phyloP scores from a whole-genome alignment of 2,329 filamentous ascomycete species.

The Venturiaceae sp. region DNA sequence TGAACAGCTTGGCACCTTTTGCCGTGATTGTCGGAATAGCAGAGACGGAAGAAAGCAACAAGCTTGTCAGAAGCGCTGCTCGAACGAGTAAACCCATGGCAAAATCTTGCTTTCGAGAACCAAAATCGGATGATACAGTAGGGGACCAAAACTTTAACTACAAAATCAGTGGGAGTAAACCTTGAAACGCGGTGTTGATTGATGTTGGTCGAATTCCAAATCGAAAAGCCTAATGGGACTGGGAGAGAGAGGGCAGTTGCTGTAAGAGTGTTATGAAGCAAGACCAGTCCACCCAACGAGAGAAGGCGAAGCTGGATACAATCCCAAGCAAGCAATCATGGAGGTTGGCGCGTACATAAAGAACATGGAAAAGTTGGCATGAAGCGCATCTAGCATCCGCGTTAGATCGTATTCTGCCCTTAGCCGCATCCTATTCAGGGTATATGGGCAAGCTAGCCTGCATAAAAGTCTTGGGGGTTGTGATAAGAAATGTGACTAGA shows the following conservation, averaged over 20 bases:
- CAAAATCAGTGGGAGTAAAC: background rate
- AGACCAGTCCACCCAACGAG: background rate
- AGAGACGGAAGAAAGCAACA: constrained; percentile 22
- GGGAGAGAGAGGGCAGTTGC: background rate
- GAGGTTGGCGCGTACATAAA: background rate
- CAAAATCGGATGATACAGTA: background rate
- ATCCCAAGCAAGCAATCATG: background rate
- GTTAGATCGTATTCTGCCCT: background rate
- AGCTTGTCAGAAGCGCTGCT: background rate
- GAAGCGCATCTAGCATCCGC: background rate
- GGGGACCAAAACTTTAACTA: background rate
- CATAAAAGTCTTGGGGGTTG: background rate
- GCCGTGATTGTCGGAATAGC: constrained; percentile 45
- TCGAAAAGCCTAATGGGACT: background rate
- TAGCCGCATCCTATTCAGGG: background rate
- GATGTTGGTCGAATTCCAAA: background rate
- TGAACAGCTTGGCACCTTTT: constrained; percentile 78
- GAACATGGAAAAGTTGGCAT: background rate
- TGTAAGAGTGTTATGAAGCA: background rate
- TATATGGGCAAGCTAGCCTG: background rate
- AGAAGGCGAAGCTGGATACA: background rate
- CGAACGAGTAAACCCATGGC: background rate
- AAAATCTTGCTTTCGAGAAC: background rate
- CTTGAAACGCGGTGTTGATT: background rate
- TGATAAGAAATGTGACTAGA: background rate